A percentile compares a stretch with the other conserved stretches of the same genome.
Evolutionary conservation across 1,284 basidiomycete genomes (phyloP).

Genomic region (Abortiporus biennis): DNA sequence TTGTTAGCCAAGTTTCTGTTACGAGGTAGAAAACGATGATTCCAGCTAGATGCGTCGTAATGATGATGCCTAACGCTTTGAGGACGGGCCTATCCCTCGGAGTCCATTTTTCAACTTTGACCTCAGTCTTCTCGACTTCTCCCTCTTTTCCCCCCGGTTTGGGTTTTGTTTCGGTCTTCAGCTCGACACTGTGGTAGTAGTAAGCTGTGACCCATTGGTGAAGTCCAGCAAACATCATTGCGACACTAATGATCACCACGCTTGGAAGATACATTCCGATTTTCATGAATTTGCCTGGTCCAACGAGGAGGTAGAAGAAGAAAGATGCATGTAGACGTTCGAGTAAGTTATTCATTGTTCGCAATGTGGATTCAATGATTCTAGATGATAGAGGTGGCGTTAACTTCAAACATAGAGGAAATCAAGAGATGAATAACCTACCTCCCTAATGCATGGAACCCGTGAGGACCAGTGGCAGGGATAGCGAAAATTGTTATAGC

Average conservation of each 20-base stretch:
- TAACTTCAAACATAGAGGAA: slow-evolving; percentile 3
- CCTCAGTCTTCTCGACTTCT: slow-evolving; percentile 18
- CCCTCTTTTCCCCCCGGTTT: too few species aligned
- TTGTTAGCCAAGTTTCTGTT: too few species aligned
- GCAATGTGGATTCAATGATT: slow-evolving; percentile 78
- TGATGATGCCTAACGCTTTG: slow-evolving; percentile 45
- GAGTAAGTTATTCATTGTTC: slow-evolving; percentile 88
- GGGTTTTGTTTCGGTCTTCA: slow-evolving; percentile 15
- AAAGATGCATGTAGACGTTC: slow-evolving; percentile 94
- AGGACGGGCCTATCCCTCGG: slow-evolving; percentile 41
- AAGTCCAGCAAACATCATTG: slow-evolving; percentile 79
- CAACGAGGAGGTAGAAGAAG: slow-evolving; percentile 87
- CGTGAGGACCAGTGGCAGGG: slow-evolving; percentile 88
- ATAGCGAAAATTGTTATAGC: slow-evolving; percentile 87
- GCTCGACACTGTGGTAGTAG: too few species aligned
- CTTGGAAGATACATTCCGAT: slow-evolving; percentile 88
- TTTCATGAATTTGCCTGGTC: slow-evolving; percentile 76
- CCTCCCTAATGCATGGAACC: slow-evolving; percentile 90
- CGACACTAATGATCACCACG: slow-evolving; percentile 74
- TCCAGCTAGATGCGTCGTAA: slow-evolving; percentile 48
- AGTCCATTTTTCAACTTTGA: slow-evolving; percentile 23
- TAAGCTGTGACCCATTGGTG: slow-evolving; percentile 63
- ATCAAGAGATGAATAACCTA: slow-evolving; percentile 22
- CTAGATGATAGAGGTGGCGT: slow-evolving; percentile 31
- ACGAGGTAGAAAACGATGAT: slow-evolving; percentile 38